Conservation (phyloP, 192 early-diverging fungal species). For the Coemansia sp. region DNA sequence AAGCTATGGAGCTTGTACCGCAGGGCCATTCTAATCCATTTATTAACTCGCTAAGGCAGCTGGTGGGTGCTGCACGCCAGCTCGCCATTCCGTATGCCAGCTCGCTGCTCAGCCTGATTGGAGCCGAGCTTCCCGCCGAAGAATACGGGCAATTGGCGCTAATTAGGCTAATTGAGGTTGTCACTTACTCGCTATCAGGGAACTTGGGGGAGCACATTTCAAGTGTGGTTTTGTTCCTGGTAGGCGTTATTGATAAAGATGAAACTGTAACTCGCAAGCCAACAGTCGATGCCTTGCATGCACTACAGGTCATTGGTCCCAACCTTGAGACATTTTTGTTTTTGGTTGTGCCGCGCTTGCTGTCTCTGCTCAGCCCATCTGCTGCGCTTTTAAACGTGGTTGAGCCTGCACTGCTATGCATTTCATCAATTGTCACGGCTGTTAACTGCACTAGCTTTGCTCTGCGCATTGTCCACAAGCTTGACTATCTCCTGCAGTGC, state of each 20-base stretch:
- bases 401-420: slow-evolving; percentile 69
- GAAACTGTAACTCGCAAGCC: slow-evolving; percentile 63
- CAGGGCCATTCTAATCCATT: slow-evolving; percentile 79
- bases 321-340: slow-evolving; percentile 95
- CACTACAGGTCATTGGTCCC: slow-evolving; percentile 77
- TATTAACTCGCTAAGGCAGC: slow-evolving; percentile 78
- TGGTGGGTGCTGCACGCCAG: slow-evolving; percentile 87
- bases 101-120: slow-evolving; percentile 79
- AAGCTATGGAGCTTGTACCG: slow-evolving; percentile 81
- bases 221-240: slow-evolving; percentile 75
- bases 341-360: slow-evolving; percentile 83
- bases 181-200: slow-evolving; percentile 82
- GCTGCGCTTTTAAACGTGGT: slow-evolving; percentile 62
- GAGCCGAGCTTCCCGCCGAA: slow-evolving; percentile 70
- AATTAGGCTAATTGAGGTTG: slow-evolving; percentile 82
- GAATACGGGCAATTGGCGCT: slow-evolving; percentile 61
- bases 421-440: slow-evolving; percentile 70
- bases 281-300: slow-evolving; percentile 71
- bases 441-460: slow-evolving; percentile 87
- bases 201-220: slow-evolving; percentile 90
- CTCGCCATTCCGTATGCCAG: slow-evolving; percentile 87
- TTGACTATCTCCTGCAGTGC: slow-evolving; percentile 73
- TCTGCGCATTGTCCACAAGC: slow-evolving; percentile 85
- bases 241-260: slow-evolving; percentile 85
- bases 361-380: slow-evolving; percentile 72